Evolutionary conservation across 2,329 filamentous ascomycete species (phyloP).

Genomic region (Cercospora citrullina): DNA sequence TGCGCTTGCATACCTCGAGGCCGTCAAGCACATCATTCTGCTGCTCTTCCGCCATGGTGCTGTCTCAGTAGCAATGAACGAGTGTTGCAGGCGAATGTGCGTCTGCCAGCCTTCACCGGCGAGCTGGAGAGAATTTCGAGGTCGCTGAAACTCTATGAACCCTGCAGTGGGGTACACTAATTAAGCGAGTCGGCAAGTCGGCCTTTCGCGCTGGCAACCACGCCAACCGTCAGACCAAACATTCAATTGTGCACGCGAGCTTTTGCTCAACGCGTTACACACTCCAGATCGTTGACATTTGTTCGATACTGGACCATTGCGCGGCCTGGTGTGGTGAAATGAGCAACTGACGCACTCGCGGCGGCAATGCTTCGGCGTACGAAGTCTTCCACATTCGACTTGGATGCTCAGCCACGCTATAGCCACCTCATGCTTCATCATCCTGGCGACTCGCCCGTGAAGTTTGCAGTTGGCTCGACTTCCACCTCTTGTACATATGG

Average conservation of each 20-base stretch:
- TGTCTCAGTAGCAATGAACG: not conserved
- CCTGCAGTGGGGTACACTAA: constrained; percentile 10
- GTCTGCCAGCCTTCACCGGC: not conserved
- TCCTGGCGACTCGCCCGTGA: constrained; percentile 11
- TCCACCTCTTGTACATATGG: not conserved
- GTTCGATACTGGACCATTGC: not conserved
- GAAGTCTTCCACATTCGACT: constrained; percentile 2
- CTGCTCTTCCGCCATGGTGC: constrained; percentile 21
- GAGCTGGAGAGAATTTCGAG: constrained; percentile 9
- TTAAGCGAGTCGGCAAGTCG: constrained; percentile 6
- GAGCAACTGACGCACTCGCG: not conserved
- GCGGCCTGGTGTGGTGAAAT: not conserved
- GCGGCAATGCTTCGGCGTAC: not conserved
- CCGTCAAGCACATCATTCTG: constrained; percentile 28
- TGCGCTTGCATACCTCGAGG: constrained; percentile 19
- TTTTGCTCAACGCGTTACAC: not conserved
- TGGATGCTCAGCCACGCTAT: constrained; percentile 17
- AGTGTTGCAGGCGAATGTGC: not conserved
- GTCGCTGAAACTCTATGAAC: constrained; percentile 8
- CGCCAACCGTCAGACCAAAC: constrained; percentile 13
- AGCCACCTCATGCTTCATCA: constrained; percentile 17
- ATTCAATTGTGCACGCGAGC: not conserved
- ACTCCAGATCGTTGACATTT: not conserved
- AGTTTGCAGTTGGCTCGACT: constrained; percentile 6
- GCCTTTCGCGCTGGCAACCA: not conserved